phyloP scores from a whole-genome alignment of 2,329 filamentous ascomycete genomes.

The Neoascochyta sp. region DNA sequence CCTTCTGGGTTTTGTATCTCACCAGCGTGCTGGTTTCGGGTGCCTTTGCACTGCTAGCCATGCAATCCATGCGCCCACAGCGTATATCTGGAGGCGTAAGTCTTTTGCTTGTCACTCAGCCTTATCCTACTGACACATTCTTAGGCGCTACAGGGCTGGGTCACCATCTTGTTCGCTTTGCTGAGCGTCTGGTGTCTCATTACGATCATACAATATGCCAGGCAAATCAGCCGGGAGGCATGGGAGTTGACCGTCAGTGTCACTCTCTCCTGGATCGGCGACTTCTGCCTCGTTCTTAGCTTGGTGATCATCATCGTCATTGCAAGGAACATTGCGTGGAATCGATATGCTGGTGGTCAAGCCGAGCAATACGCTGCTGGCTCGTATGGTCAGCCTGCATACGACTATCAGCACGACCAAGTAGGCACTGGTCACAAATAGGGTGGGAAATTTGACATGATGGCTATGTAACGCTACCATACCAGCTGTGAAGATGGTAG shows the following conservation, averaged over 20 bases:
- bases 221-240: too few species aligned
- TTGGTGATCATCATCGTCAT: slow-evolving; percentile 4
- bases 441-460: too few species aligned
- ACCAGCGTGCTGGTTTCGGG: slow-evolving; percentile 4
- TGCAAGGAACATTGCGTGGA: slow-evolving; percentile 4
- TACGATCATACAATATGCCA: not conserved
- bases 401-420: slow-evolving; percentile 3
- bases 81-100: slow-evolving; percentile 3
- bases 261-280: slow-evolving; percentile 1
- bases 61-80: slow-evolving; percentile 3
- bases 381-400: slow-evolving; percentile 3
- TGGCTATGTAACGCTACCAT: too few species aligned
- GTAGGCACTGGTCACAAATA: too few species aligned
- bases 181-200: slow-evolving; percentile 1
- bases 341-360: not conserved
- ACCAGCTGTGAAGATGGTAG: too few species aligned
- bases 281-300: not conserved
- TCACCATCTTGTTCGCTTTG: slow-evolving; percentile 1
- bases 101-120: not conserved
- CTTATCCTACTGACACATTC: slow-evolving; percentile 1
- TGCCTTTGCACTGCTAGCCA: slow-evolving; percentile 1
- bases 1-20: not conserved
- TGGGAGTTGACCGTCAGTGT: too few species aligned
- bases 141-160: slow-evolving; percentile 4
- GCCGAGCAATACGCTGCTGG: too few species aligned